Conservation (phyloP, 192 early-diverging fungal species). For the Linnemannia hyalina region DNA sequence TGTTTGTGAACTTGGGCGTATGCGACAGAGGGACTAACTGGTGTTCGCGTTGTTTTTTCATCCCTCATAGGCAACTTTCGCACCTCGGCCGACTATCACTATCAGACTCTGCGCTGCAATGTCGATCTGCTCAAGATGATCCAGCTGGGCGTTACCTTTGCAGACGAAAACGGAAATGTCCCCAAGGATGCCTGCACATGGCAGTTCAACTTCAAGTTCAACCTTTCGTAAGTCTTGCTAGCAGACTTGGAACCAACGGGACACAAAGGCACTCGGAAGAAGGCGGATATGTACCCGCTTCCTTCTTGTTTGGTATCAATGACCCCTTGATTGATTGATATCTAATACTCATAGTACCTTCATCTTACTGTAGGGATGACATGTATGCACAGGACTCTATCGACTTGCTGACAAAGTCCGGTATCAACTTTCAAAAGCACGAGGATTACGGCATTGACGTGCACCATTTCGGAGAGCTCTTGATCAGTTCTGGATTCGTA, state of each 20-base stretch:
- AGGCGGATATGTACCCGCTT: background rate
- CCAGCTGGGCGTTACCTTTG: slow-evolving; percentile 96
- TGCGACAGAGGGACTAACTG: background rate
- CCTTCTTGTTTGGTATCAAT: background rate
- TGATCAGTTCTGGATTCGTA: slow-evolving; percentile 97
- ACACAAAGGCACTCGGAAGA: background rate
- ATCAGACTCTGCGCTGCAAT: slow-evolving; percentile 97
- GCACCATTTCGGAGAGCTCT: slow-evolving; percentile 95
- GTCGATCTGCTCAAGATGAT: slow-evolving; percentile 98
- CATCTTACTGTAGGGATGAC: slow-evolving; percentile 73
- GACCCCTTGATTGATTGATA: slow-evolving; percentile 10
- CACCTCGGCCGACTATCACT: slow-evolving; percentile 98
- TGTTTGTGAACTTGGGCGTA: background rate
- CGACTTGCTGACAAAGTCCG: slow-evolving; percentile 95
- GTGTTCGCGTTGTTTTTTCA: too few relatives aligned
- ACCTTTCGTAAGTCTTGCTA: slow-evolving; percentile 71
- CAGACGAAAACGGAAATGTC: slow-evolving; percentile 87
- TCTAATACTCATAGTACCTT: slow-evolving; percentile 1
- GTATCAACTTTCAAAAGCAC: slow-evolving; percentile 97
- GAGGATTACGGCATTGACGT: slow-evolving; percentile 97
- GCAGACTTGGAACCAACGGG: background rate
- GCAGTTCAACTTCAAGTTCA: slow-evolving; percentile 99
- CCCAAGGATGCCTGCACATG: slow-evolving; percentile 92
- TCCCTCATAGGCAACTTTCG: slow-evolving; percentile 78
- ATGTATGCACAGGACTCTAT: slow-evolving; percentile 99